Evolutionary conservation across 495 filamentous ascomycete genomes (phyloP), one percentile per base, ranked within the genome.

Genomic region (Penicillium angulare): DNA sequence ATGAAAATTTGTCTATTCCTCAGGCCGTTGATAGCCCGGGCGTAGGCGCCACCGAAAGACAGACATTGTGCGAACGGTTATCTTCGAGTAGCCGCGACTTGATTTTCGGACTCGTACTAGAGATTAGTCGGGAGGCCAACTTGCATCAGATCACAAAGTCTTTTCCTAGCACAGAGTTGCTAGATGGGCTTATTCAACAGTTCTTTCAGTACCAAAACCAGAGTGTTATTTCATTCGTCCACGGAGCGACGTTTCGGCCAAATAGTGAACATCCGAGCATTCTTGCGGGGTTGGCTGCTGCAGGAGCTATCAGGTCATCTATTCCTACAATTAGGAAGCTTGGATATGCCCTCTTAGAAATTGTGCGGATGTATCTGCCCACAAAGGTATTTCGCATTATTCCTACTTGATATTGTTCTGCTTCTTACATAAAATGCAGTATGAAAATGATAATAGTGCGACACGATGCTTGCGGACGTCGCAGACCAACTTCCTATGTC

Each of bases 311-410:
- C 3, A 56, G 76, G 20, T 79, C 81, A 0, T 70, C 79, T 0
- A 68, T 79, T n/a, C 71, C 72, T 6, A 75, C 83, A 0, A 67
- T 86, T 15, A 71, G 82, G 9, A 83, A 84, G 46, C 72, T 87
- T 23, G 84, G 84, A 0, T 82, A 80, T 57, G 82, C 83, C 0
- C 55, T 87, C 9, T 72, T 84, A 47, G 84, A 87, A 55, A 76
- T 79, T 29, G 76, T 83, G 8, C 71, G 83, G 10, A 53, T 76
- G 13, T 66, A 74, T 17, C 64, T 83, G 40, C 72, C 76, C 0
- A 62, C 63, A 12, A 71, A 71, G 59, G 81, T 83, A 45, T 13
- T 49, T 31, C 0, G 4, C 21, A 34, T 8, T 31, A n/a, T n/a
- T n/a, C n/a, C n/a, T n/a, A n/a, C 0, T 47, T 5, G 36, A 10